These are phyloP conservation scores for Lachnellula cervina DNA, from an alignment of 2,329 filamentous ascomycete genomes.

Conservation along the genomic window DNA sequence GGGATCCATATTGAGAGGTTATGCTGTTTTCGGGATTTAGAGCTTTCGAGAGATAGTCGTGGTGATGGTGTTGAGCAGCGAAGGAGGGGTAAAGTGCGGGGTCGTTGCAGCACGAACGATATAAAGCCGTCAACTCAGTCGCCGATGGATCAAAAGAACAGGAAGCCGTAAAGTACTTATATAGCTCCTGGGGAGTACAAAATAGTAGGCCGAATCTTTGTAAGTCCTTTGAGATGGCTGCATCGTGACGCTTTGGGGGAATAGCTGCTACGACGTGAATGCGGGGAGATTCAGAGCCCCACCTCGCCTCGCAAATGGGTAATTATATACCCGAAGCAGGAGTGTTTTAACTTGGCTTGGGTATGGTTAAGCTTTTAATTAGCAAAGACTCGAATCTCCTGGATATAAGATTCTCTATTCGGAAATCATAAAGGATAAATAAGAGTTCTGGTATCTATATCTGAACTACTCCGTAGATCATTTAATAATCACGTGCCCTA, in stretches of 20 bases:
- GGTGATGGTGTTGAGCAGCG: background rate
- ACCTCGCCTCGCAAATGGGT: background rate
- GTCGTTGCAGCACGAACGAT: background rate
- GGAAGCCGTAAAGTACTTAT: background rate
- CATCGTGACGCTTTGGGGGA: background rate
- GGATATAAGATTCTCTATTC: too few species aligned
- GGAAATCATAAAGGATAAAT: too few species aligned
- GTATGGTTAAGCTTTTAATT: too few species aligned
- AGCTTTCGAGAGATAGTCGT: background rate
- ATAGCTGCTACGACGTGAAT: background rate
- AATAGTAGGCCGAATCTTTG: background rate
- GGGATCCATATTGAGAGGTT: slow-evolving; percentile 16
- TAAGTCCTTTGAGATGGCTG: background rate
- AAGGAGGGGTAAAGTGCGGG: background rate
- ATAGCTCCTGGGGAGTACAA: background rate
- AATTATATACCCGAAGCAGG: background rate
- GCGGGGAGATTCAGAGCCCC: background rate
- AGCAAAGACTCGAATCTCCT: too few species aligned
- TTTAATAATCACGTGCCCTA: too few species aligned
- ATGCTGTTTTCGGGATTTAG: background rate
- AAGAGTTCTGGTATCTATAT: too few species aligned
- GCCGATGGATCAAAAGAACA: background rate
- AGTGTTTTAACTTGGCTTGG: too few species aligned
- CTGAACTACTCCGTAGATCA: too few species aligned
- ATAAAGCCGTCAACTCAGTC: background rate